These are phyloP conservation scores for Aspergillus quadricinctus DNA, from an alignment of 2,329 filamentous ascomycete species.

Conservation along the genomic window DNA sequence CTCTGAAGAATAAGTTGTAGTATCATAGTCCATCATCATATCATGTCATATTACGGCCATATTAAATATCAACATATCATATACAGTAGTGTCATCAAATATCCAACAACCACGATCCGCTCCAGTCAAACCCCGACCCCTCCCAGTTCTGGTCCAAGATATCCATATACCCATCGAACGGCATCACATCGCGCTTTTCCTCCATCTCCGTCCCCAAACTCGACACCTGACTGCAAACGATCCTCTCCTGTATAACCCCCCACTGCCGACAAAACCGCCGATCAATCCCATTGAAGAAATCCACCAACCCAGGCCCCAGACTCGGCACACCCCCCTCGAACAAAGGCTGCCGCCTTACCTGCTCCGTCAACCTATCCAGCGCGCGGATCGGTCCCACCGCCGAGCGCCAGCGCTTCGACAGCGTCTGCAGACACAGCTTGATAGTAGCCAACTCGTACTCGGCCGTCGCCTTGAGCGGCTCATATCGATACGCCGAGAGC, in stretches of 20 bases:
- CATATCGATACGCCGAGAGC: conserved; percentile 36
- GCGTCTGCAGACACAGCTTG: conserved; percentile 24
- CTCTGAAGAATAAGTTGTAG: not conserved
- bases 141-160: conserved; percentile 20
- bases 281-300: not conserved
- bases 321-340: conserved; percentile 12
- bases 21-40: not conserved
- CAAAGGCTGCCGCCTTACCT: conserved; percentile 17
- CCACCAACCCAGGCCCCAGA: not conserved
- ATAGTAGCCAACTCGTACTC: conserved; percentile 21
- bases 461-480: conserved; percentile 23
- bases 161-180: conserved; percentile 15
- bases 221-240: not conserved
- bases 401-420: conserved; percentile 24
- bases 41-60: not conserved
- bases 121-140: conserved; percentile 24
- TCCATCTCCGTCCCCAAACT: not conserved
- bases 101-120: conserved; percentile 22
- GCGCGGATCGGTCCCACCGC: conserved; percentile 17
- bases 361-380: conserved; percentile 21
- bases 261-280: not conserved
- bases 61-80: too few species aligned
- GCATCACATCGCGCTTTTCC: conserved; percentile 4
- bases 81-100: conserved; percentile 5
- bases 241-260: not conserved